phyloP scores from a whole-genome alignment of 1,284 basidiomycete genomes.

The Cutaneotrichosporon daszewskae region DNA sequence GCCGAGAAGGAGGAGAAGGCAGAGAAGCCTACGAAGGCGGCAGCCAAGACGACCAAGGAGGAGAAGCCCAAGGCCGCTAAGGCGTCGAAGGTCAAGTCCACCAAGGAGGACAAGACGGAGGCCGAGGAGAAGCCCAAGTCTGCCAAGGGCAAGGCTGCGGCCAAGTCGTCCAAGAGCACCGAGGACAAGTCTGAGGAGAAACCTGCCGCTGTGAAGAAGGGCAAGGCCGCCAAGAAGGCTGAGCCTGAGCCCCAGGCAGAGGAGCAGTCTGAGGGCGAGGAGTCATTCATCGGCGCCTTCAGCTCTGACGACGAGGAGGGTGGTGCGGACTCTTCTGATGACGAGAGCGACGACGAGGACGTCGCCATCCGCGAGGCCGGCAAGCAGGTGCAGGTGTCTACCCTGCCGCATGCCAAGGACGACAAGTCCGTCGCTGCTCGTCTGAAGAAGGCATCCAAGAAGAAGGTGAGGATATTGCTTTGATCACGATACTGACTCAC shows the following conservation, averaged over 20 bases:
- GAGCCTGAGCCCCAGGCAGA: constrained; percentile 21
- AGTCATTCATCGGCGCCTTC: constrained; percentile 60
- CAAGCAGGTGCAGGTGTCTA: constrained; percentile 56
- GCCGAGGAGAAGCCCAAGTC: constrained; percentile 4
- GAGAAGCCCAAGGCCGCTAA: constrained; percentile 18
- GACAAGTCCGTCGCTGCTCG: constrained; percentile 70
- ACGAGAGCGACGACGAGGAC: constrained; percentile 61
- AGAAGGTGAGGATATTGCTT: constrained; percentile 56
- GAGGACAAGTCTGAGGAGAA: constrained; percentile 9
- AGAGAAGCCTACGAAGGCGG: too few species aligned
- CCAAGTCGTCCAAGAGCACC: constrained; percentile 12
- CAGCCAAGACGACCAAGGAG: constrained; percentile 7
- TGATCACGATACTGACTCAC: constrained; percentile 3
- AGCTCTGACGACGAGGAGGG: constrained; percentile 54
- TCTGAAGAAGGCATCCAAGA: constrained; percentile 73
- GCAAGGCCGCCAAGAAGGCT: constrained; percentile 22
- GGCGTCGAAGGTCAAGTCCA: constrained; percentile 10
- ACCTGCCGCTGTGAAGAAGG: constrained; percentile 5
- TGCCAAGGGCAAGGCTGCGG: constrained; percentile 3
- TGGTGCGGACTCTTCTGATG: constrained; percentile 69
- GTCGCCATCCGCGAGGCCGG: constrained; percentile 45
- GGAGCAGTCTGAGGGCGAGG: constrained; percentile 36
- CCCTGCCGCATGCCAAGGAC: constrained; percentile 77
- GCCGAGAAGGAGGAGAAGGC: constrained; percentile 2
- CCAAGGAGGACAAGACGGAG: constrained; percentile 10